Evolutionary conservation across 306 rosid species (phyloP), one percentile per base, ranked within the genome.

Genomic region (Cucumis cinereus): DNA sequence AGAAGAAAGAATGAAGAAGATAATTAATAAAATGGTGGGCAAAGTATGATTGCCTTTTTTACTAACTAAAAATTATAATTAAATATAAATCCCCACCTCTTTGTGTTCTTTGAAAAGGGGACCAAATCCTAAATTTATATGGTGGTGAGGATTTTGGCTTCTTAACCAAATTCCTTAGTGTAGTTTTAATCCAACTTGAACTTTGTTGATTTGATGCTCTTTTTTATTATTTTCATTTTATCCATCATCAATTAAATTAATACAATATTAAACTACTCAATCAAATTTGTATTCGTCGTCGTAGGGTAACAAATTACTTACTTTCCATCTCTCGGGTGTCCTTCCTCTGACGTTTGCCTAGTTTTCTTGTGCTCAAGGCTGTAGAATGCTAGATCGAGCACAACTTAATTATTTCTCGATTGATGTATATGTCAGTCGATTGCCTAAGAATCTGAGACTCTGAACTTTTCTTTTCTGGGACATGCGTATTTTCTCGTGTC

Each of bases 21-120:
- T 68, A 7, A 41, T 41, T 2, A 30, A 30, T 30, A 30, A 30
- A 43, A 68, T 41, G 74, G 74, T 68, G 74, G 74, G 74, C n/a
- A 68, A 68, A 41, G 20, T 43, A 43, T 68, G 55, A 68, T 68
- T 43, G 55, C 55, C 41, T 22, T 68, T 63, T 68, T 38, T 22
- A 20, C 74, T 52, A 12, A 68, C 2, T 41, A 68, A 2, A 68
- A 13, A 68, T 22, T 68, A 63, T 63, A 43, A 43, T 41, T 68
- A 68, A 68, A n/a, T 40, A 43, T 40, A 43, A 68, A 41, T 3
- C 35, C 54, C 55, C 74, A 68, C 55, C 52, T 68, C 55, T 40
- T 68, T 68, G 33, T 68, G 74, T 68, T 38, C 74, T 68, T 68
- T 6, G 7, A 68, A 20, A 41, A 43, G 74, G 74, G 74, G 74